Evolutionary conservation across 108 stramenopile species (phyloP).

Genomic region (Pseudonitzschia multistriata): DNA sequence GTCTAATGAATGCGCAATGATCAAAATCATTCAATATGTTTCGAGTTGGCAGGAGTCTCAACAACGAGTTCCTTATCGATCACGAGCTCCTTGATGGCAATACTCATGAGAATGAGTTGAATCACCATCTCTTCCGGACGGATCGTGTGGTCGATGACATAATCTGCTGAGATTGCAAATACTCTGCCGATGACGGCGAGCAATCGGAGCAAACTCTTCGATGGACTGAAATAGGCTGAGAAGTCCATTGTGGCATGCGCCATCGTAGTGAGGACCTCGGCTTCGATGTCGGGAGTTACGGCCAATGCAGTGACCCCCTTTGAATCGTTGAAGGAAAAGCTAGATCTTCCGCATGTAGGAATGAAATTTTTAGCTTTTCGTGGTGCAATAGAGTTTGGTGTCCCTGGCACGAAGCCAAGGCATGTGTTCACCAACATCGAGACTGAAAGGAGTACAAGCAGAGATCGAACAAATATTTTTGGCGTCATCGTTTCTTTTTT

Average conservation of each 20-base stretch:
- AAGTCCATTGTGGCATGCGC: slow-evolving; percentile 46
- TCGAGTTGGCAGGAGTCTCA: slow-evolving; percentile 2
- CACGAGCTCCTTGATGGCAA: slow-evolving; percentile 22
- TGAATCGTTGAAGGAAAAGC: not conserved
- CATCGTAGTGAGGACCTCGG: slow-evolving; percentile 35
- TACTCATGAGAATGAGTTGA: slow-evolving; percentile 32
- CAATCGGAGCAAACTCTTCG: slow-evolving; percentile 10
- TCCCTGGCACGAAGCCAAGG: slow-evolving; percentile 1
- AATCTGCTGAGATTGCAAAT: slow-evolving; percentile 35
- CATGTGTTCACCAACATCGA: not conserved
- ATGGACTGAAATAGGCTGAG: slow-evolving; percentile 21
- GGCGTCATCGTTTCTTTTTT: not conserved
- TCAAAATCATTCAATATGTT: not conserved
- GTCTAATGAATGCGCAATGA: not conserved
- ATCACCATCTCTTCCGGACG: slow-evolving; percentile 34
- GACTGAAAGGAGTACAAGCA: not conserved
- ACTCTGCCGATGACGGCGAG: slow-evolving; percentile 33
- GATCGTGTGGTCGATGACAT: slow-evolving; percentile 38
- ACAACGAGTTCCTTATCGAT: slow-evolving; percentile 11
- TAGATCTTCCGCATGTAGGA: not conserved
- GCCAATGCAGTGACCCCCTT: not conserved
- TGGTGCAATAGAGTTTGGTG: not conserved
- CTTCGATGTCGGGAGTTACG: slow-evolving; percentile 23
- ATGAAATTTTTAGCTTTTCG: not conserved
- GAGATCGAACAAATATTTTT: not conserved